These are phyloP conservation scores for Curvularia eragrostidis DNA, from an alignment of 2,329 filamentous ascomycete species.

Conservation along the genomic window DNA sequence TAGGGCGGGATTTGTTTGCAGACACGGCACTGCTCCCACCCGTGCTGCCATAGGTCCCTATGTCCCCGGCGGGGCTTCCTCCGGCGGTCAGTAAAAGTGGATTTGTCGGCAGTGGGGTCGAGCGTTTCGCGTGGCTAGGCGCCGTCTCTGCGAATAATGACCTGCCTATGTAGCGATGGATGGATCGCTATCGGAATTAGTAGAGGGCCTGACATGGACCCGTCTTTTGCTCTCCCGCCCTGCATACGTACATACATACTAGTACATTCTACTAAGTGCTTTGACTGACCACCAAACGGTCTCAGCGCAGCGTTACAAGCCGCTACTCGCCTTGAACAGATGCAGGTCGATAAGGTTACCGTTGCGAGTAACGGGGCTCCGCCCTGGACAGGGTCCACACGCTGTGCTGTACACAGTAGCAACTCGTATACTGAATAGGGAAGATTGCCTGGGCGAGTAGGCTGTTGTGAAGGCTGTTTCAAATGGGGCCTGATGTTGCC, in stretches of 20 bases:
- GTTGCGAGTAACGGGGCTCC: neutral
- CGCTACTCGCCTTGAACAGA: neutral
- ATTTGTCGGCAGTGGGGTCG: neutral
- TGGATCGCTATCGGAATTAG: conserved; percentile 6
- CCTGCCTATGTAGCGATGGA: conserved; percentile 11
- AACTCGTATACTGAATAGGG: neutral
- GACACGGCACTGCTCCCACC: neutral
- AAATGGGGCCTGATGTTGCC: neutral
- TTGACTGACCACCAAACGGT: conserved; percentile 1
- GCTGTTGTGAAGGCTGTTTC: neutral
- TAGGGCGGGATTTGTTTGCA: neutral
- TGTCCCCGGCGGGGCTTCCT: neutral
- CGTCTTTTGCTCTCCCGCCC: neutral
- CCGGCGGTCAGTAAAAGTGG: conserved; percentile 2
- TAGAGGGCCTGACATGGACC: neutral
- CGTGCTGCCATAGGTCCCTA: neutral
- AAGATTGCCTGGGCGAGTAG: conserved; percentile 2
- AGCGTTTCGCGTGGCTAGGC: neutral
- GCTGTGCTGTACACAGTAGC: neutral
- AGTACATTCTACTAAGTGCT: too few species aligned
- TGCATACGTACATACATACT: too few species aligned
- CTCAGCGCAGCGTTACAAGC: neutral
- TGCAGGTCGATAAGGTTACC: conserved; percentile 7
- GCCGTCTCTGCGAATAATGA: neutral
- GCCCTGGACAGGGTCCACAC: neutral